Base-by-base conservation (phyloP, 768 basidiomycete species). In the Suillus fuscotomentosus region DNA sequence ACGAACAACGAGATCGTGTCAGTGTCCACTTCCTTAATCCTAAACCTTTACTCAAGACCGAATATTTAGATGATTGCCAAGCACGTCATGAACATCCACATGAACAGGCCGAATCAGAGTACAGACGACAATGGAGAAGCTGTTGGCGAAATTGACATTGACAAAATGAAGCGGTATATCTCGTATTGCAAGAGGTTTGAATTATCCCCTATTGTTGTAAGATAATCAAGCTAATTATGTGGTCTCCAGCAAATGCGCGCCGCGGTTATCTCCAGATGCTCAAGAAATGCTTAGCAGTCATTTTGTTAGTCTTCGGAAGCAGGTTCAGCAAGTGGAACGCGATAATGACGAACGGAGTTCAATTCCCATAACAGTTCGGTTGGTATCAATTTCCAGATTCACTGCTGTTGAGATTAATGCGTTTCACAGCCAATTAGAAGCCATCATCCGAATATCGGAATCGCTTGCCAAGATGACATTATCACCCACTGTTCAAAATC, bases 1-100 rank as follows among this genome's bases (percentile, higher is more conserved):
- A 98, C 73, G 97, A 99, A 75, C 81, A 83, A 47, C 86, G 97
- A 56, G 97, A 99, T 75, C 88, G 89, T 76, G 95, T 94, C 65
- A 47, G 85, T 78, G 8, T 61, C 56, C 47, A 36, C 3, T 63
- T 60, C 22, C 27, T 59, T n/a, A 0, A 42, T 59, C 41, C 17
- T 42, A 42, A 5, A 42, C 20, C 41, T 42, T 59, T 31, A 27
- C 57, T 27, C 11, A 42, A 11, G 17, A 41, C 39, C 38, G 15
- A 7, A 31, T 13, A 42, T n/a, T 14, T 65, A 97, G 94, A 91
- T 89, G 74, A 96, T 99, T 69, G 97, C 97, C 9, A 92, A 90
- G 75, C 95, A 99, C 72, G 96, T 99, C 68, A 95, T 99, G 93
- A 96, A 95, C 75, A 92, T 97, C 55, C 97, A 99, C 75, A 97